Percentiles rank a stretch among this genome's conserved stretches.
phyloP scores from a whole-genome alignment of 495 filamentous ascomycete genomes.

The Pyrenopolyporus hunteri region DNA sequence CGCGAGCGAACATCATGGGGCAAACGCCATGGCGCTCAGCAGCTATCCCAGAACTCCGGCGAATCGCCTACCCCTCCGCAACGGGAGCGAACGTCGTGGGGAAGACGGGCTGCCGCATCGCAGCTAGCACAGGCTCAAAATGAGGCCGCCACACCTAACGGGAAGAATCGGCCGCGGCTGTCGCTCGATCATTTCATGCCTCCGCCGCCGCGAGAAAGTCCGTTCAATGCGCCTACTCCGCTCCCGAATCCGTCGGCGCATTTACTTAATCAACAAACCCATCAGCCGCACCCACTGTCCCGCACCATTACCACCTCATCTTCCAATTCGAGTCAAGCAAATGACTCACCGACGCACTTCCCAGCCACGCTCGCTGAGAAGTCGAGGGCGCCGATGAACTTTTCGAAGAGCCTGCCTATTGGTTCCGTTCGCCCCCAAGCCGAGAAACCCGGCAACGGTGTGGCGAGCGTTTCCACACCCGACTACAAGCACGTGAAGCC shows the following conservation, averaged over 20 bases:
- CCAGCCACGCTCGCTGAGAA: conserved; percentile 61
- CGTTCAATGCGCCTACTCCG: conserved; percentile 61
- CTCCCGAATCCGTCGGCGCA: conserved; percentile 64
- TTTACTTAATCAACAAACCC: conserved; percentile 48
- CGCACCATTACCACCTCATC: conserved; percentile 81
- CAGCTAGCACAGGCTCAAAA: conserved; percentile 49
- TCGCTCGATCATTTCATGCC: conserved; percentile 77
- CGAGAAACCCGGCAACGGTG: conserved; percentile 9
- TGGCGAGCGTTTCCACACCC: conserved; percentile 73
- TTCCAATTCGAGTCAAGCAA: conserved; percentile 74
- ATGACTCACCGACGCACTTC: conserved; percentile 76
- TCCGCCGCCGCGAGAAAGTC: conserved; percentile 64
- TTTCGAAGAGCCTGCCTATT: conserved; percentile 80
- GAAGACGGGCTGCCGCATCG: conserved; percentile 54
- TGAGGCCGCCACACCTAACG: conserved; percentile 57
- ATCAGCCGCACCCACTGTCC: conserved; percentile 82
- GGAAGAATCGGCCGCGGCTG: conserved; percentile 66
- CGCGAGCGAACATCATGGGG: conserved; percentile 69
- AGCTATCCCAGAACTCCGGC: conserved; percentile 49
- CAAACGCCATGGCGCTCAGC: conserved; percentile 55
- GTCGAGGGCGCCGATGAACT: conserved; percentile 59
- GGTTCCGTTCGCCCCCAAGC: conserved; percentile 32
- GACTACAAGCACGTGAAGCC: conserved; percentile 85
- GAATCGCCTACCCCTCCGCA: conserved; percentile 56
- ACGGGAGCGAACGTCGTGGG: conserved; percentile 51